A percentile compares a stretch with the other conserved stretches of the same genome.
Evolutionary conservation across 805 yeast genomes (phyloP).

Genomic region (Teunomyces aglyptinius): DNA sequence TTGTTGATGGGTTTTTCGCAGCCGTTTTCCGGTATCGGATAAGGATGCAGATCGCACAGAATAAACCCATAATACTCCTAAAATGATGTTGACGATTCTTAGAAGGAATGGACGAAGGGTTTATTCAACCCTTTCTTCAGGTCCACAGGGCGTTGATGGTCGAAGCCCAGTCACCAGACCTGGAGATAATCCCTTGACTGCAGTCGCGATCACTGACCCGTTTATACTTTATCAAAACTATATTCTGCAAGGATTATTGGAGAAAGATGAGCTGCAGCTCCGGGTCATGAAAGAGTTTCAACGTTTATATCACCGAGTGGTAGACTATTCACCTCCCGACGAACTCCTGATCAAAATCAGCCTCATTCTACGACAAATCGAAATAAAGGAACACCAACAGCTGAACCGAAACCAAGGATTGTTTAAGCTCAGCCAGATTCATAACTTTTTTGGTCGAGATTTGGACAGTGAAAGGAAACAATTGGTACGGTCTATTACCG

Average conservation of each 20-base stretch:
- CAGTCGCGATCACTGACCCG: slow-evolving; percentile 62
- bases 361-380: slow-evolving; percentile 32
- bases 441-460: slow-evolving; percentile 24
- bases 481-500: slow-evolving; percentile 50
- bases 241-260: slow-evolving; percentile 49
- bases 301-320: slow-evolving; percentile 53
- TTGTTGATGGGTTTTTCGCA: slow-evolving; percentile 1
- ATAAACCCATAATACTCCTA: not conserved
- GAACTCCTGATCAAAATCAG: slow-evolving; percentile 46
- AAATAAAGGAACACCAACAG: slow-evolving; percentile 28
- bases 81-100: not conserved
- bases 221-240: slow-evolving; percentile 53
- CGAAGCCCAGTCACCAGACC: slow-evolving; percentile 29
- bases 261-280: slow-evolving; percentile 58
- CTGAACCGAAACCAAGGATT: slow-evolving; percentile 11
- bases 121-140: slow-evolving; percentile 15
- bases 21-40: slow-evolving; percentile 3
- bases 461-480: slow-evolving; percentile 34
- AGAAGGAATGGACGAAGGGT: not conserved
- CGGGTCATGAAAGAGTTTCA: slow-evolving; percentile 63
- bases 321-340: slow-evolving; percentile 57
- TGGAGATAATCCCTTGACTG: slow-evolving; percentile 30
- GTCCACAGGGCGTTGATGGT: slow-evolving; percentile 41
- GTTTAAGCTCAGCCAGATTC: slow-evolving; percentile 15
- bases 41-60: not conserved